Evolutionary conservation across 208 protist genomes (phyloP), one percentile per base, ranked within the genome.

Genomic region (Leishmania lainsoni): DNA sequence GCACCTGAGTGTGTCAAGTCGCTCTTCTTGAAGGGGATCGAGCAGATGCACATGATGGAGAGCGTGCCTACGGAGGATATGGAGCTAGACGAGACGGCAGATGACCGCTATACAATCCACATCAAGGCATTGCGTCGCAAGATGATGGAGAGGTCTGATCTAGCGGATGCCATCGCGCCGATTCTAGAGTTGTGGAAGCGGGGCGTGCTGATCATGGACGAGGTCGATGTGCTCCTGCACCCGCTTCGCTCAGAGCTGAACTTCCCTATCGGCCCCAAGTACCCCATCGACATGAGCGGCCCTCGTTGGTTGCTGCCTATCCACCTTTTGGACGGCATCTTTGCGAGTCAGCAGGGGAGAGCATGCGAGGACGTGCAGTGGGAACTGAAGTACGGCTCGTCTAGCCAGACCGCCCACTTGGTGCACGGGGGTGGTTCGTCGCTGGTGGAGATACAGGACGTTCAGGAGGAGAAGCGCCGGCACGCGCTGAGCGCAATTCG

Each of bases 241-340:
- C 98, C 98, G 51, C 93, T 99, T 59, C 96, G 96, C 61, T 98
- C 93, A 0, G 98, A 99, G 88, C 92, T 99, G 63, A 99, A 99
- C 88, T 99, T 98, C 88, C 98, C 98, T 20, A 98, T 99, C 85
- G 96, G 98, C 9, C 78, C 88, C 56, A 98, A 97, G 86, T 79
- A 97, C 76, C 91, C 96, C 14, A 94, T 99, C 75, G 97, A 99
- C 86, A 83, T 99, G 65, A 92, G 89, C 35, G 90, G 92, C 49
- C 86, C 87, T 49, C 96, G 98, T 14, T 99, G 98, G 98, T 83
- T 93, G 49, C 89, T 99, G 68, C 96, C 98, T 45, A 98, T 99
- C 16, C 95, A 98, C 81, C 77, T 99, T 32, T 84, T 99, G 49
- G 97, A 99, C 76, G 94, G 93, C 45, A 89, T 99, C 76, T 98